These are phyloP conservation scores for Allantophomopsis cytisporea DNA, from an alignment of 2,329 filamentous ascomycete species.

Conservation along the genomic window DNA sequence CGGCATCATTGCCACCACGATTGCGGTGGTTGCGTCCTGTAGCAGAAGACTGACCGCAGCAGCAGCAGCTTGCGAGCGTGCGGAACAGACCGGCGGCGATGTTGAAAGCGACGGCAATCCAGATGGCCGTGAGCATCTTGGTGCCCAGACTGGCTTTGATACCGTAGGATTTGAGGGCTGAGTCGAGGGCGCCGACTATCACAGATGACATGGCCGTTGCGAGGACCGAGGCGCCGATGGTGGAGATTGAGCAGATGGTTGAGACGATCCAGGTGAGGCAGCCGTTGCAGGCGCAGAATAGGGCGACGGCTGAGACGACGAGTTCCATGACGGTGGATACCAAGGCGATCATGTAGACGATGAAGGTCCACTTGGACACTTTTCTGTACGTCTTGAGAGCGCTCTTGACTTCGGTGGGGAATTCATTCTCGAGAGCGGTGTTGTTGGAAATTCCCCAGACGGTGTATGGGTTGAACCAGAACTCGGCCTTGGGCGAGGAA, in stretches of 20 bases:
- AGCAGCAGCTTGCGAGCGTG: constrained; percentile 87
- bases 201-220: constrained; percentile 62
- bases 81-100: constrained; percentile 74
- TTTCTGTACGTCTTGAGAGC: constrained; percentile 61
- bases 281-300: constrained; percentile 70
- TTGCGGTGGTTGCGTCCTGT: constrained; percentile 16
- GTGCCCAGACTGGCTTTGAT: constrained; percentile 54
- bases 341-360: constrained; percentile 66
- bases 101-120: constrained; percentile 70
- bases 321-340: constrained; percentile 58
- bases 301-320: constrained; percentile 66
- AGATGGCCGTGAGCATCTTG: constrained; percentile 57
- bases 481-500: constrained; percentile 52
- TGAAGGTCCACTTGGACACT: constrained; percentile 70
- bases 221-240: constrained; percentile 53
- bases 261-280: constrained; percentile 72
- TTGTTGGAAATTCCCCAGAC: not conserved
- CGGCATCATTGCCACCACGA: constrained; percentile 21
- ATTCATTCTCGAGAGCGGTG: not conserved
- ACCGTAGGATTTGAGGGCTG: constrained; percentile 55
- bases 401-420: constrained; percentile 35
- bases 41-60: constrained; percentile 38
- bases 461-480: not conserved
- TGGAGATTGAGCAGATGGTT: constrained; percentile 38
- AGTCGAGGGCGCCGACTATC: constrained; percentile 55